Percentiles rank a stretch among this genome's conserved stretches.
Conservation (phyloP, 345 rosid genomes). For the Triadica sebifera region DNA sequence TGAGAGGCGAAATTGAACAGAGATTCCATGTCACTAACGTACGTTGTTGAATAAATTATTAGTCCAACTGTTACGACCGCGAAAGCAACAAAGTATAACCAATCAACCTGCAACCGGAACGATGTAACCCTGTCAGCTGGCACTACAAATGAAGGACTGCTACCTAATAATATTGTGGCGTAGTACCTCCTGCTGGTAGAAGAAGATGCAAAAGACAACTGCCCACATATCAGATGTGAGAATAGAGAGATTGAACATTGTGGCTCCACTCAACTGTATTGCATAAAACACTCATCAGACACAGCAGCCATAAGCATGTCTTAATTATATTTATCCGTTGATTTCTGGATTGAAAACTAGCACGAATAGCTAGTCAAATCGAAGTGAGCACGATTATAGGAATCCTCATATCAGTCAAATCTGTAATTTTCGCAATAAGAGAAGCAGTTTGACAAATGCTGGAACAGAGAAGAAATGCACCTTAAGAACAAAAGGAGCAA, state of each 20-base stretch:
- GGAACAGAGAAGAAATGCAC: slow-evolving; percentile 24
- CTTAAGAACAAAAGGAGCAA: slow-evolving; percentile 49
- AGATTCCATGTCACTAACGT: too few relatives aligned
- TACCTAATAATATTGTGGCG: neutral
- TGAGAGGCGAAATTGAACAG: too few relatives aligned
- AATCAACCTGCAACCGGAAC: slow-evolving; percentile 45
- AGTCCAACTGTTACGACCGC: slow-evolving; percentile 40
- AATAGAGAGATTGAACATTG: slow-evolving; percentile 56
- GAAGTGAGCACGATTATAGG: too few relatives aligned
- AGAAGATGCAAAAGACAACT: slow-evolving; percentile 41
- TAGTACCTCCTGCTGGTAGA: slow-evolving; percentile 50
- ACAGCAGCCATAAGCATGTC: too few relatives aligned
- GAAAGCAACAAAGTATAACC: slow-evolving; percentile 55
- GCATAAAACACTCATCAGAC: neutral
- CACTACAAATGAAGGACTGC: too few relatives aligned
- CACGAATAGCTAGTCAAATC: too few relatives aligned
- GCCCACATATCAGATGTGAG: slow-evolving; percentile 69
- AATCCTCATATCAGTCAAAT: too few relatives aligned
- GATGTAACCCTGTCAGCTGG: neutral
- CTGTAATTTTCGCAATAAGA: neutral
- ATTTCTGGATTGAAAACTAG: too few relatives aligned
- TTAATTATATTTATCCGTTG: too few relatives aligned
- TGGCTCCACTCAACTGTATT: slow-evolving; percentile 51
- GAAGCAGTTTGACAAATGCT: neutral
- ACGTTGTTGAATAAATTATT: slow-evolving; percentile 35